Evolutionary conservation across 2,329 filamentous ascomycete genomes (phyloP), one percentile per base, ranked within the genome.

Genomic region (Colletotrichum viniferum): DNA sequence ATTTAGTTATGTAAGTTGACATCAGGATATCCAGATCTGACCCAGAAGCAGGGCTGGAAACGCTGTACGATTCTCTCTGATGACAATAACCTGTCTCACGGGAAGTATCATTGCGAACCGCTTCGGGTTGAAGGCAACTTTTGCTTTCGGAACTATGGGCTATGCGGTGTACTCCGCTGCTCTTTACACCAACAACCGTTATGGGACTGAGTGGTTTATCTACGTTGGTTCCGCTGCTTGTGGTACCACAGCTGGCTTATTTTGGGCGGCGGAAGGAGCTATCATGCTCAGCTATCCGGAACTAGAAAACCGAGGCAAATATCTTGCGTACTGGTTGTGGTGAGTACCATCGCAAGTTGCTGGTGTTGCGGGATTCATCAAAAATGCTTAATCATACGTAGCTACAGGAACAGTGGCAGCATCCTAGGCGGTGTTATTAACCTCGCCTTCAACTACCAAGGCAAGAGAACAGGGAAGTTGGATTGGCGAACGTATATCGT

Each of bases 381-480:
- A 1, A 52, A 52, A 24, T 52, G n/a, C 43, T 52, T 4, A 52
- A 52, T 13, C 43, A 13, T 21, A 52, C 38, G 9, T 52, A 52
- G 43, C 12, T 79, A 78, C 30, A 76, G 78, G 0, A 79, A 78
- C 52, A 77, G 76, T 21, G 78, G 78, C 13, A 73, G 76, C 7
- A 79, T 89, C 2, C 70, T 89, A 1, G 87, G 88, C 14, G 86
- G 87, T 32, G 82, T 85, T 4, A 87, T 89, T 71, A 85, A 87
- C 0, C 82, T 89, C 16, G 86, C 80, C 4, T 81, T 89, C 30
- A 89, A 89, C 73, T 62, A 78, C 8, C 73, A 72, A 7, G 77
- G 70, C 1, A 77, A 75, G 48, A 61, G 72, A 28, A 79, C 78
- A 18, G 81, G 81, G 28, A 81, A 79, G 56, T 76, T 82, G 16